Evolutionary conservation across 2,329 filamentous ascomycete species (phyloP), one percentile per base, ranked within the genome.

Genomic region (Colletotrichum destructivum): DNA sequence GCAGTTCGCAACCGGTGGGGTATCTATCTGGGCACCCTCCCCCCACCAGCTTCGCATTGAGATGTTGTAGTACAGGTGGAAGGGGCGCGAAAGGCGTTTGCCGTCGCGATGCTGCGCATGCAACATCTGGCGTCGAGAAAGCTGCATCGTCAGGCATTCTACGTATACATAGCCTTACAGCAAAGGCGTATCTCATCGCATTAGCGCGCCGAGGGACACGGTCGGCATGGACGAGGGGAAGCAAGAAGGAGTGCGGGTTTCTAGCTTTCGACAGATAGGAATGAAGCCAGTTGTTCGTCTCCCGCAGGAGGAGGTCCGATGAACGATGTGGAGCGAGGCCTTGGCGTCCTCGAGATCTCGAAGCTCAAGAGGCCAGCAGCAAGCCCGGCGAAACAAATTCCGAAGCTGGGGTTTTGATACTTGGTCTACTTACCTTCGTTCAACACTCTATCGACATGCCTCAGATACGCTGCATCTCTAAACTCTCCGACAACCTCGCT

Each of bases 391-490:
- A 38, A 12, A 38, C 9, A 38, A 11, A 38, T 38, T 38, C 9
- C 35, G 35, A 38, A 2, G 8, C 35, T 11, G 35, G 35, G 35
- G 35, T 11, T 11, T 38, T 11, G 2, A 8, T 2, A 11, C 35
- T 57, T 8, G n/a, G 13, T 23, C 44, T 62, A 40, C 38, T 12
- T 13, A 42, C 44, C 31, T 51, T 31, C 31, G 9, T 49, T 42
- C 16, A 62, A 26, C 23, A 54, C 57, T n/a, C 18, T 57, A 38
- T 47, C 70, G 4, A 71, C 56, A 44, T 72, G 70, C 40, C 26
- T 52, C n/a, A 59, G 31, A 52, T 66, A 72, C 23, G 21, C 18
- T 11, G 13, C 52, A 8, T 42, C 23, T 31, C 23, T 42, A 3
- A 23, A 11, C 31, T 42, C 21, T 13, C 40, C 52, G n/a, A 11